Evolutionary conservation across 345 rosid species (phyloP), one percentile per base, ranked within the genome.

Genomic region (Bruguiera gymnorhiza): DNA sequence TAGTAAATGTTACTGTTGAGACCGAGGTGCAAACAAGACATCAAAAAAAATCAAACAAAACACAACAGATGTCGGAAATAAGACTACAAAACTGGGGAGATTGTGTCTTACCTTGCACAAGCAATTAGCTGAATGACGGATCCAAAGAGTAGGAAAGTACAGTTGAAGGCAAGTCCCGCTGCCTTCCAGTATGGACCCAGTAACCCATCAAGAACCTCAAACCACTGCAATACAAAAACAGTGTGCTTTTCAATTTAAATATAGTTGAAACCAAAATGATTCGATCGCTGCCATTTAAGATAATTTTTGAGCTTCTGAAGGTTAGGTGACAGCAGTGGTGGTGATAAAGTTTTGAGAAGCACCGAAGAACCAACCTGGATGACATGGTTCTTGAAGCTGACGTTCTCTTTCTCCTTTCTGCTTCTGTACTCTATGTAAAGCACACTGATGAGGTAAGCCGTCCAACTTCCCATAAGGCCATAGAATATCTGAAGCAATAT

Each of bases 141-240:
- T 81, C 99, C 99, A 36, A 95, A 95, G 67, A 95, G 84, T 29
- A 95, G 87, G 81, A 95, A 92, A 76, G 99, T 95, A 80, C 99
- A 95, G 87, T 95, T 95, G 87, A 92, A 95, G 43, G 92, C 99
- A 21, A 95, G 96, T 57, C 99, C 99, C 43, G 54, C 68, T 36
- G 97, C 99, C 76, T 95, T 95, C 99, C 99, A 95, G 75, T 88
- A 95, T 48, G 97, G 80, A 36, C 99, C 99, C 72, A 95, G 82
- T 63, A 95, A 63, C 20, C 98, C 99, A 82, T 92, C 99, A 24
- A 95, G 94, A 56, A 95, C 99, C 75, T 95, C 99, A 39, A 92
- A 95, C 99, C 99, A 95, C 99, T 95, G 92, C 60, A 55, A 55
- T 60, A 8, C 64, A 39, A 66, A 62, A 62, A 70, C 6, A 58